Evolutionary conservation across 1,284 basidiomycete species (phyloP).

Genomic region (Mycena sp.): DNA sequence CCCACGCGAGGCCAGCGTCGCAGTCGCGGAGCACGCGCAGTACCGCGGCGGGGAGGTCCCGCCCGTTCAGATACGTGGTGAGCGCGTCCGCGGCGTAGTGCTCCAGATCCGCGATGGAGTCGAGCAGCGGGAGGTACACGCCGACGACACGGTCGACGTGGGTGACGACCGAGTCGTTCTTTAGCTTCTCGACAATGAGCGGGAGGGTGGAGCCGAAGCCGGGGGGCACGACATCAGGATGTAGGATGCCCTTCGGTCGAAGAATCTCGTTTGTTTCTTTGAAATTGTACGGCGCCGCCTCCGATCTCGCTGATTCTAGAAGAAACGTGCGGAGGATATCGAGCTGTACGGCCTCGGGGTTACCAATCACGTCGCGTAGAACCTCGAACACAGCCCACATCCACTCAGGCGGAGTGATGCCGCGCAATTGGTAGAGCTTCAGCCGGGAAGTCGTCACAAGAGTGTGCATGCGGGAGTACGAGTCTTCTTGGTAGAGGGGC

Average conservation of each 20-base stretch:
- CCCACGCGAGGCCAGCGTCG: not conserved
- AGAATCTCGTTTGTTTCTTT: not conserved
- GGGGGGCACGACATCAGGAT: not conserved
- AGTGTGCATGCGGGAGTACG: too few relatives aligned
- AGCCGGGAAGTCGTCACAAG: too few relatives aligned
- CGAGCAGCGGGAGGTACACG: conserved; percentile 8
- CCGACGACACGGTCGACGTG: conserved; percentile 16
- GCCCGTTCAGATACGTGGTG: conserved; percentile 9
- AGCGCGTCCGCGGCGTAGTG: not conserved
- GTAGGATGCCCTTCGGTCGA: not conserved
- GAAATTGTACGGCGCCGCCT: conserved; percentile 9
- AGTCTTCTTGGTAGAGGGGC: too few relatives aligned
- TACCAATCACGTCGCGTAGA: conserved; percentile 1
- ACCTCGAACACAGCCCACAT: not conserved
- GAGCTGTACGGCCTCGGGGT: not conserved
- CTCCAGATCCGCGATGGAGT: not conserved
- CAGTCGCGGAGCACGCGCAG: conserved; percentile 9
- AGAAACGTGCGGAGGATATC: conserved; percentile 9
- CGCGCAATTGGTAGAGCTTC: not conserved
- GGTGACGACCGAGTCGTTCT: not conserved
- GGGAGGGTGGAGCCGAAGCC: not conserved
- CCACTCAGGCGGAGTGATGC: not conserved
- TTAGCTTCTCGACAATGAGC: not conserved
- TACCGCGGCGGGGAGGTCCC: not conserved
- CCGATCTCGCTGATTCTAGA: not conserved